Conservation (phyloP, 2,329 filamentous ascomycete genomes). For the Zelopaecilomyces penicillatus region DNA sequence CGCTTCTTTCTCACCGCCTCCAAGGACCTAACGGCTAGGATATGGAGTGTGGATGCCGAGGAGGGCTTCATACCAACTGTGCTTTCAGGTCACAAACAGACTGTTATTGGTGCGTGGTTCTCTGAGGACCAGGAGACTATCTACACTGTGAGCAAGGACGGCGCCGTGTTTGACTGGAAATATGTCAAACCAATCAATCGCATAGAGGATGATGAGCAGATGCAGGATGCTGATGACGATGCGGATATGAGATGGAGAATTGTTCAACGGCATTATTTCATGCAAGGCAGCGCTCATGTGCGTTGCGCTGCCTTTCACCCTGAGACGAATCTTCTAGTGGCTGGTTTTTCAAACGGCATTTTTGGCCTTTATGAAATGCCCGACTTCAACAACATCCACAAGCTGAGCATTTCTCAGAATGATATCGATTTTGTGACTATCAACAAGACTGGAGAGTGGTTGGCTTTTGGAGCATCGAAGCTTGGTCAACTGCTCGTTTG, state of each 20-base stretch:
- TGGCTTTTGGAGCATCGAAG: slow-evolving; percentile 93
- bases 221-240: slow-evolving; percentile 49
- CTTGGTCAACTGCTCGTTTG: slow-evolving; percentile 94
- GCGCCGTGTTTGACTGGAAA: slow-evolving; percentile 91
- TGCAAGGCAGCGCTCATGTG: slow-evolving; percentile 80
- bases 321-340: slow-evolving; percentile 82
- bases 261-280: slow-evolving; percentile 83
- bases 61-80: slow-evolving; percentile 86
- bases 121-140: slow-evolving; percentile 90
- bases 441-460: slow-evolving; percentile 91
- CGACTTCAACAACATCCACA: slow-evolving; percentile 92
- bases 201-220: slow-evolving; percentile 50
- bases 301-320: slow-evolving; percentile 88
- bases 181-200: slow-evolving; percentile 57
- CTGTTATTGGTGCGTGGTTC: slow-evolving; percentile 92
- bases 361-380: slow-evolving; percentile 95
- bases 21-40: slow-evolving; percentile 82
- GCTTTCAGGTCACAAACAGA: slow-evolving; percentile 82
- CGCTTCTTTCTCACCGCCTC: slow-evolving; percentile 89
- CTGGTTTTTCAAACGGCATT: slow-evolving; percentile 88
- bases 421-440: slow-evolving; percentile 92
- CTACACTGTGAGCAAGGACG: slow-evolving; percentile 93
- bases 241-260: slow-evolving; percentile 80
- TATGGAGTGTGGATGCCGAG: slow-evolving; percentile 88
- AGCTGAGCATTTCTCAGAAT: slow-evolving; percentile 86